phyloP scores from a whole-genome alignment of 306 rosid species.

The apple (Malus domestica) region DNA sequence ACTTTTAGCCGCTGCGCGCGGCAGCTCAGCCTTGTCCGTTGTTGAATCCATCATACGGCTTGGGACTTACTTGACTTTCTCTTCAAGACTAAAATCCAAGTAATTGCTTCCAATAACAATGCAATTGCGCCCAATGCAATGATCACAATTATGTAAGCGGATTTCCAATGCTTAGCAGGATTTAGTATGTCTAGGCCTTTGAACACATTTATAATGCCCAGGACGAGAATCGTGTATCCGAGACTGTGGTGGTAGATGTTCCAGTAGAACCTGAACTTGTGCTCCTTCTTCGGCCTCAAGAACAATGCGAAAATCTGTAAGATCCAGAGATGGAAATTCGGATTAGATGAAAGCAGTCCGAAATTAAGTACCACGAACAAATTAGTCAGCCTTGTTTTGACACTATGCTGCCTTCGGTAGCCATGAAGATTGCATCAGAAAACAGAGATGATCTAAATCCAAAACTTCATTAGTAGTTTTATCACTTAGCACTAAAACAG shows the following conservation, averaged over 20 bases:
- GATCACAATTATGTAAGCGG: conserved; percentile 35
- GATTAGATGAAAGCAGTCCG: neutral
- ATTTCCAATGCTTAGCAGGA: conserved; percentile 55
- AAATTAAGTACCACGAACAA: conserved; percentile 1
- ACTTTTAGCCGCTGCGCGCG: neutral
- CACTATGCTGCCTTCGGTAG: neutral
- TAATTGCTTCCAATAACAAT: conserved; percentile 53
- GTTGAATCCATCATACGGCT: conserved; percentile 45
- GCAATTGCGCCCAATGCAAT: conserved; percentile 43
- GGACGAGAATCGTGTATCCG: conserved; percentile 48
- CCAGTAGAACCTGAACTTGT: conserved; percentile 64
- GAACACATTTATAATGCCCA: conserved; percentile 65
- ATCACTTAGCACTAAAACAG: neutral
- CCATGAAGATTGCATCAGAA: neutral
- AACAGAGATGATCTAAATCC: neutral
- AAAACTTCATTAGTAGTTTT: neutral
- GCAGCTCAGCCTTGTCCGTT: conserved; percentile 26
- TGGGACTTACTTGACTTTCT: conserved; percentile 38
- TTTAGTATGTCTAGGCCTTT: conserved; percentile 51
- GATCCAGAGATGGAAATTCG: neutral
- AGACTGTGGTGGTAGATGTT: conserved; percentile 73
- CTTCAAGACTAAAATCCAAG: conserved; percentile 66
- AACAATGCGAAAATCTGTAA: conserved; percentile 69
- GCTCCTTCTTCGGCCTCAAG: conserved; percentile 66
- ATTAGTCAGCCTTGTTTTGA: neutral